A percentile compares a stretch with the other conserved stretches of the same genome.
phyloP scores from a whole-genome alignment of 495 filamentous ascomycete genomes.

The Penicillium mononematosum region DNA sequence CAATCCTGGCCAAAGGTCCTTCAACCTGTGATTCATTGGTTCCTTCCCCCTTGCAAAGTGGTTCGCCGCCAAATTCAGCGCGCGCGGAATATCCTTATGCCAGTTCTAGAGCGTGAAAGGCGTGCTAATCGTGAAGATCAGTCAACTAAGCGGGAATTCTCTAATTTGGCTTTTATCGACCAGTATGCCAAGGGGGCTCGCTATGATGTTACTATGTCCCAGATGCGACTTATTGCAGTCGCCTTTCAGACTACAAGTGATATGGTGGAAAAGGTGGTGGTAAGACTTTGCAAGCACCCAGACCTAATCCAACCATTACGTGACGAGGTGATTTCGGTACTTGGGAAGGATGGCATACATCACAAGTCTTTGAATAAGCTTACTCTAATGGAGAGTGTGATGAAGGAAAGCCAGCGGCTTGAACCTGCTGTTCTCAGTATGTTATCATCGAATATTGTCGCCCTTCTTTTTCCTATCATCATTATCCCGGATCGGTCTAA shows the following conservation, averaged over 20 bases:
- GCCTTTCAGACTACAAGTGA: neutral
- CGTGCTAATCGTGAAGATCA: neutral
- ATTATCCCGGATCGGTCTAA: too few relatives aligned
- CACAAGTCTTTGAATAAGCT: neutral
- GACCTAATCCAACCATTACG: neutral
- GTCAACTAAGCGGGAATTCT: neutral
- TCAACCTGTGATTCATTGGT: neutral
- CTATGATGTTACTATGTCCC: neutral
- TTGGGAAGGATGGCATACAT: neutral
- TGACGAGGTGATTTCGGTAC: neutral
- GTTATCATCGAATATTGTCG: too few relatives aligned
- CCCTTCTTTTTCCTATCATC: too few relatives aligned
- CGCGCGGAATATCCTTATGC: neutral
- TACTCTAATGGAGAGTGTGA: neutral
- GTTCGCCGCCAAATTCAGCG: neutral
- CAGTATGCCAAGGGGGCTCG: neutral
- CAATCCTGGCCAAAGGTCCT: neutral
- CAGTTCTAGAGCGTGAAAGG: neutral
- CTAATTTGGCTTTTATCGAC: neutral
- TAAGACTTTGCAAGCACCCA: neutral
- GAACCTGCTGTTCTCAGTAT: neutral
- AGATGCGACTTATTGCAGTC: neutral
- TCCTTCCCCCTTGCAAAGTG: neutral
- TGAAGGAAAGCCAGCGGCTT: too few relatives aligned
- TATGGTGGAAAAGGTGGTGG: neutral